Evolutionary conservation across 139 green algal genomes (phyloP).

Genomic region (Zygnema cylindricum): DNA sequence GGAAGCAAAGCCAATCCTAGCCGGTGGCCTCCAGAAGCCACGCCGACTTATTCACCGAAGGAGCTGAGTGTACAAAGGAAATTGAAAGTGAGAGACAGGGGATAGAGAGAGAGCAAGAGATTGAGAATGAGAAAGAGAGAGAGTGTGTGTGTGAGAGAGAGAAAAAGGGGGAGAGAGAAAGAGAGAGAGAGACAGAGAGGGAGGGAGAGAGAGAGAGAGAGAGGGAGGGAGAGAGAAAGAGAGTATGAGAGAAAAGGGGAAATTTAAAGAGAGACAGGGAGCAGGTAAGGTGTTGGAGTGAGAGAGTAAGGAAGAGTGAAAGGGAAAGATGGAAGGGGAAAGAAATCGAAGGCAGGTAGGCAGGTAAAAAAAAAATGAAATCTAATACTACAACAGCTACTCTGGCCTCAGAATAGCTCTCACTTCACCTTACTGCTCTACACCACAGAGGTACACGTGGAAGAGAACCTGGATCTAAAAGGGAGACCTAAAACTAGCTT

Average conservation of each 20-base stretch:
- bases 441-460: too few species aligned
- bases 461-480: too few species aligned
- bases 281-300: neutral
- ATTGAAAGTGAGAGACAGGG: neutral
- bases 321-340: too few species aligned
- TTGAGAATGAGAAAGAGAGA: slow-evolving; percentile 25
- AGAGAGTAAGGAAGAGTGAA: slow-evolving; percentile 19
- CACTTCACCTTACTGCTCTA: too few species aligned
- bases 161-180: slow-evolving; percentile 22
- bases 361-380: too few species aligned
- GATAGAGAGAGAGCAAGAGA: slow-evolving; percentile 6
- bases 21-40: too few species aligned
- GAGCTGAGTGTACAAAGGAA: neutral
- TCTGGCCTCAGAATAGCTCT: too few species aligned
- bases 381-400: too few species aligned
- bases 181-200: slow-evolving; percentile 8
- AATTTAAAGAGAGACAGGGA: slow-evolving; percentile 12
- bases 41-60: too few species aligned
- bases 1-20: too few species aligned
- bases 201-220: slow-evolving; percentile 33
- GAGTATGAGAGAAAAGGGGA: slow-evolving; percentile 9
- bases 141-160: slow-evolving; percentile 12
- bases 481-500: too few species aligned
- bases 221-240: slow-evolving; percentile 26
- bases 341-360: too few species aligned